Percentiles rank a stretch among this genome's conserved stretches.
phyloP scores from a whole-genome alignment of 2,329 filamentous ascomycete species.

The Fonsecaea pugnacius region DNA sequence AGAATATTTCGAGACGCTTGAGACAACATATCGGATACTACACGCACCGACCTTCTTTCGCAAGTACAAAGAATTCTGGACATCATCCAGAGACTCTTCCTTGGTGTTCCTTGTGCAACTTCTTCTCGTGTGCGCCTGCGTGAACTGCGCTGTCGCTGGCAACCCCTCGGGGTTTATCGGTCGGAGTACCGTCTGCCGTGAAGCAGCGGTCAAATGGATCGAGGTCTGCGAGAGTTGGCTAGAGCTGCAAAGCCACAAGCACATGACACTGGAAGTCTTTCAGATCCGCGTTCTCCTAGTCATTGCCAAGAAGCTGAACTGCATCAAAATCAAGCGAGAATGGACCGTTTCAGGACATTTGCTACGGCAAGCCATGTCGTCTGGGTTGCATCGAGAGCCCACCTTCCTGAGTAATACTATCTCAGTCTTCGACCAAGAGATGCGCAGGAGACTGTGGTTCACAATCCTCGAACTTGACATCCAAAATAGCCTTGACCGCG shows the following conservation, averaged over 20 bases:
- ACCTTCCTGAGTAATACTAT: constrained; percentile 44
- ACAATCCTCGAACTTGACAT: constrained; percentile 63
- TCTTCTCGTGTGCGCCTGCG: constrained; percentile 31
- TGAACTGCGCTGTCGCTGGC: constrained; percentile 28
- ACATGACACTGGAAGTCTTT: constrained; percentile 53
- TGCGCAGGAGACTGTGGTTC: constrained; percentile 61
- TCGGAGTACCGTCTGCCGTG: constrained; percentile 28
- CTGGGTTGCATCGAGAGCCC: constrained; percentile 57
- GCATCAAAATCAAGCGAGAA: constrained; percentile 55
- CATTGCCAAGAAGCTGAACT: constrained; percentile 54
- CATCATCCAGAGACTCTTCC: constrained; percentile 24
- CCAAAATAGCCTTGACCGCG: constrained; percentile 60
- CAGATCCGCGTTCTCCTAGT: constrained; percentile 56
- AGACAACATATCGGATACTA: constrained; percentile 62
- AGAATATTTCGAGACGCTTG: constrained; percentile 55
- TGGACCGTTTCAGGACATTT: constrained; percentile 56
- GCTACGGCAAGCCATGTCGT: constrained; percentile 54
- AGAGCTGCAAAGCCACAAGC: constrained; percentile 54
- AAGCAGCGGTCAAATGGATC: constrained; percentile 34
- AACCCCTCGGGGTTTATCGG: constrained; percentile 28
- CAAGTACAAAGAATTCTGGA: constrained; percentile 62
- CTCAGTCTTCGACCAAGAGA: constrained; percentile 54
- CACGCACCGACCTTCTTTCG: constrained; percentile 62
- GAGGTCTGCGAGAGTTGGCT: constrained; percentile 35
- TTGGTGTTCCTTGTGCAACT: constrained; percentile 35